phyloP scores from a whole-genome alignment of 352 stramenopile genomes.

The Phytophthora cajani region DNA sequence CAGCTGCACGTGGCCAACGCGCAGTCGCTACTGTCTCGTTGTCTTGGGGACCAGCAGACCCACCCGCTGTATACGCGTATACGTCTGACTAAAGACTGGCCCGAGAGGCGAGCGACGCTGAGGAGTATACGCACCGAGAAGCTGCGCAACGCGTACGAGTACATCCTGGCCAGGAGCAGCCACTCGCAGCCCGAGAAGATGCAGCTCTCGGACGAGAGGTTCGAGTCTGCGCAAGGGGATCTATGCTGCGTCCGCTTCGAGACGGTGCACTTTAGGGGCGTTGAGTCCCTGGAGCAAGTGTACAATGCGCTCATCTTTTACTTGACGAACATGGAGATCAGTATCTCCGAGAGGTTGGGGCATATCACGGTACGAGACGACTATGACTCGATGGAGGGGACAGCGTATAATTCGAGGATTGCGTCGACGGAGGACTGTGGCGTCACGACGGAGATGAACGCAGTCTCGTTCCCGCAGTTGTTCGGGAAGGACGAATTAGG shows the following conservation, averaged over 20 bases:
- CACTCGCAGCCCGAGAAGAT: conserved; percentile 39
- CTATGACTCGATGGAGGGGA: conserved; percentile 40
- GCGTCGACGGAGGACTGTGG: conserved; percentile 27
- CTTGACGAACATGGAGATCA: conserved; percentile 53
- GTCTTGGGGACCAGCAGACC: conserved; percentile 33
- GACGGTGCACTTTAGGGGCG: conserved; percentile 40
- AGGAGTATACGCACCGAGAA: conserved; percentile 33
- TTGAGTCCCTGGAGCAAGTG: conserved; percentile 40
- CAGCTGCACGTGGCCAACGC: conserved; percentile 50
- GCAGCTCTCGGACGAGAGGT: conserved; percentile 38
- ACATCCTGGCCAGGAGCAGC: conserved; percentile 32
- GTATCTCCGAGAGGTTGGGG: conserved; percentile 42
- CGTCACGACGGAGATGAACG: conserved; percentile 43
- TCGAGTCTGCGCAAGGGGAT: conserved; percentile 28
- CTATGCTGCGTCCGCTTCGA: conserved; percentile 43
- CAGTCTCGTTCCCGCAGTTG: conserved; percentile 36
- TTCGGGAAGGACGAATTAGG: conserved; percentile 32
- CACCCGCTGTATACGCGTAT: conserved; percentile 32
- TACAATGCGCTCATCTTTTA: conserved; percentile 50
- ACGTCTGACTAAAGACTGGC: conserved; percentile 26
- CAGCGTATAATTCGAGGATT: conserved; percentile 37
- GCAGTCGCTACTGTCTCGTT: conserved; percentile 45
- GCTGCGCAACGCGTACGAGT: conserved; percentile 35
- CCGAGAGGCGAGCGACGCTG: conserved; percentile 27
- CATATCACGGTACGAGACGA: conserved; percentile 54